Conservation (phyloP, 192 early-diverging fungal species). For the Coemansia sp. region DNA sequence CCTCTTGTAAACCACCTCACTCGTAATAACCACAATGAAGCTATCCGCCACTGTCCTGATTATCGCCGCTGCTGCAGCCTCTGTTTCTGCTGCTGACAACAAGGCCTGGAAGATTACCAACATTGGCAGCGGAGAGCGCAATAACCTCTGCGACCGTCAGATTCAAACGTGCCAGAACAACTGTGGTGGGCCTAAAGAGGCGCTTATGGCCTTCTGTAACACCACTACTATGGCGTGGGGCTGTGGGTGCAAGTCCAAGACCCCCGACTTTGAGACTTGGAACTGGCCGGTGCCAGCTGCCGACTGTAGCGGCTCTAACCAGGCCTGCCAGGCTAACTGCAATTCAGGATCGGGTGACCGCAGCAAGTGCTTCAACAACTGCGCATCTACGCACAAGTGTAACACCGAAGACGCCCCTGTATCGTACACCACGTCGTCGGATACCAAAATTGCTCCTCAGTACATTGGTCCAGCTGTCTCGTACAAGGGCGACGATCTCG, state of each 20-base stretch:
- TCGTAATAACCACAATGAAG: constrained; percentile 27
- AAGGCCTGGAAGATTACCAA: constrained; percentile 47
- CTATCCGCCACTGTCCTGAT: constrained; percentile 24
- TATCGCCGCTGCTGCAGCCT: constrained; percentile 18
- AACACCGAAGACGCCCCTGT: constrained; percentile 52
- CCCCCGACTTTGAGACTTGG: constrained; percentile 48
- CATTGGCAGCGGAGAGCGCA: constrained; percentile 29
- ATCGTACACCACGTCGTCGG: constrained; percentile 42
- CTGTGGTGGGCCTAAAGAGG: constrained; percentile 49
- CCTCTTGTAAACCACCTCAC: neutral
- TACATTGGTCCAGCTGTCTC: constrained; percentile 53
- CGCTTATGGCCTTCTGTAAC: constrained; percentile 59
- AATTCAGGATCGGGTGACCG: constrained; percentile 20
- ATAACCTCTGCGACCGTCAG: constrained; percentile 46
- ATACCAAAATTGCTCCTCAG: constrained; percentile 13
- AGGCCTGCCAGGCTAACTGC: constrained; percentile 43
- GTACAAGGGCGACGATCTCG: constrained; percentile 50
- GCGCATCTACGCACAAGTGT: constrained; percentile 45
- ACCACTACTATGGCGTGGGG: constrained; percentile 58
- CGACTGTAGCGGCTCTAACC: constrained; percentile 46
- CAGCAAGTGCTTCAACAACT: constrained; percentile 35
- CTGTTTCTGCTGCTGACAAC: constrained; percentile 14
- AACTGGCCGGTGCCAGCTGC: constrained; percentile 54
- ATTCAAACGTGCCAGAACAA: constrained; percentile 51
- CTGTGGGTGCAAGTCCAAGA: constrained; percentile 51